Conservation (phyloP, 805 yeast species). For the Candida stauntonica region DNA sequence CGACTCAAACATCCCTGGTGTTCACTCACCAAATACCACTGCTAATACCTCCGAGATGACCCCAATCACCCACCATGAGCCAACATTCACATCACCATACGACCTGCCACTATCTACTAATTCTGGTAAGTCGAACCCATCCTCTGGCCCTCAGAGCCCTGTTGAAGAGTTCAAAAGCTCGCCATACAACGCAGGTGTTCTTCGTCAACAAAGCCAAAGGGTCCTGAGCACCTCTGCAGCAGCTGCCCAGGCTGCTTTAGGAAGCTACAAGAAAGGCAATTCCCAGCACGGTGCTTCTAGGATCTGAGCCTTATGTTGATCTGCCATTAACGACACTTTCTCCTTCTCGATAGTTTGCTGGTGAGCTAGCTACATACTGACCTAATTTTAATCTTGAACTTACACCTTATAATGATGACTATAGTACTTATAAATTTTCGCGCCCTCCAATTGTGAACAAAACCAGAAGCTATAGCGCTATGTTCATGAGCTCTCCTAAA, state of each 20-base stretch:
- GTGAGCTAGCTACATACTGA: no score
- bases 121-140: constrained; percentile 40
- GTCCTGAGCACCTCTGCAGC: constrained; percentile 16
- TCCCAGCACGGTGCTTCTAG: constrained; percentile 2
- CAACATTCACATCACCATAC: constrained; percentile 58
- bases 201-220: constrained; percentile 22
- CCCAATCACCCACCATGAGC: constrained; percentile 22
- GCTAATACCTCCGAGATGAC: constrained; percentile 38
- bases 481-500: not conserved
- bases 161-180: constrained; percentile 23
- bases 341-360: no score
- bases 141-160: constrained; percentile 18
- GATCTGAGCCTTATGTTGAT: constrained; percentile 3
- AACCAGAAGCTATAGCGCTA: no score
- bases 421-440: no score
- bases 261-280: constrained; percentile 2
- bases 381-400: no score
- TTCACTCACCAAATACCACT: constrained; percentile 31
- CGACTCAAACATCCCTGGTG: constrained; percentile 21
- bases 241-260: constrained; percentile 21
- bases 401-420: no score
- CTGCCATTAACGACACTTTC: no score
- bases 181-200: constrained; percentile 19
- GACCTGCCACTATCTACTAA: constrained; percentile 39
- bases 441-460: no score